These are phyloP conservation scores for Excoecaria agallocha DNA, from an alignment of 345 rosid species.

Conservation along the genomic window DNA sequence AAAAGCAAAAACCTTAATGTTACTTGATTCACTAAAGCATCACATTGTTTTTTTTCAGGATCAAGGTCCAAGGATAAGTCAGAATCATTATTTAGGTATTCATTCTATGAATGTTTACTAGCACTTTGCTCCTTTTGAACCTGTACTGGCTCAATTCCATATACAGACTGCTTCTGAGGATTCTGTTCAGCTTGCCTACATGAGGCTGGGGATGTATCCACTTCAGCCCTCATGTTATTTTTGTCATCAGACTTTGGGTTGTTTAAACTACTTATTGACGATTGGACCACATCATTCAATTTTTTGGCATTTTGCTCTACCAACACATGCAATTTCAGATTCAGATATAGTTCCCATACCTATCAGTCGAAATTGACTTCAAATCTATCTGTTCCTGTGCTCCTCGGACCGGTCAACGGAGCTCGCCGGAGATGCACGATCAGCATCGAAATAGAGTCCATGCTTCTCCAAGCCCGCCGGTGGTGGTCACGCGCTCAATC, in stretches of 20 bases:
- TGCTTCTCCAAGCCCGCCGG: no score
- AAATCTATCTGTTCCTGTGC: no score
- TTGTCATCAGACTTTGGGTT: slow-evolving; percentile 16
- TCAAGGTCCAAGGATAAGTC: slow-evolving; percentile 23
- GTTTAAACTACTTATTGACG: slow-evolving; percentile 16
- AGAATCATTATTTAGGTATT: slow-evolving; percentile 19
- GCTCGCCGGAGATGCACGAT: no score
- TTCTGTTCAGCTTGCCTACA: slow-evolving; percentile 19
- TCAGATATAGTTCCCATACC: no score
- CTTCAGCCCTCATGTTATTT: slow-evolving; percentile 8
- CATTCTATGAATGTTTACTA: slow-evolving; percentile 18
- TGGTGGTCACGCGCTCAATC: no score
- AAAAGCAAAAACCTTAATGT: slow-evolving; percentile 1
- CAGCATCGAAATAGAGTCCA: no score
- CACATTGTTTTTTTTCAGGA: slow-evolving; percentile 25
- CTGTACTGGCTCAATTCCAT: slow-evolving; percentile 9
- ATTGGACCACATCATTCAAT: slow-evolving; percentile 18
- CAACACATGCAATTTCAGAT: no score
- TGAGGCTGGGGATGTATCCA: slow-evolving; percentile 11
- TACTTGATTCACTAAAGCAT: slow-evolving; percentile 35
- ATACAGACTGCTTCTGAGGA: slow-evolving; percentile 19
- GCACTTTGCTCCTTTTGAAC: slow-evolving; percentile 16
- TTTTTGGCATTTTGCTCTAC: slow-evolving; percentile 16
- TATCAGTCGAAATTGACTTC: no score
- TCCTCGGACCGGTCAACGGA: no score